These are phyloP conservation scores for Sarocladium strictum DNA, from an alignment of 2,329 filamentous ascomycete species.

Conservation along the genomic window DNA sequence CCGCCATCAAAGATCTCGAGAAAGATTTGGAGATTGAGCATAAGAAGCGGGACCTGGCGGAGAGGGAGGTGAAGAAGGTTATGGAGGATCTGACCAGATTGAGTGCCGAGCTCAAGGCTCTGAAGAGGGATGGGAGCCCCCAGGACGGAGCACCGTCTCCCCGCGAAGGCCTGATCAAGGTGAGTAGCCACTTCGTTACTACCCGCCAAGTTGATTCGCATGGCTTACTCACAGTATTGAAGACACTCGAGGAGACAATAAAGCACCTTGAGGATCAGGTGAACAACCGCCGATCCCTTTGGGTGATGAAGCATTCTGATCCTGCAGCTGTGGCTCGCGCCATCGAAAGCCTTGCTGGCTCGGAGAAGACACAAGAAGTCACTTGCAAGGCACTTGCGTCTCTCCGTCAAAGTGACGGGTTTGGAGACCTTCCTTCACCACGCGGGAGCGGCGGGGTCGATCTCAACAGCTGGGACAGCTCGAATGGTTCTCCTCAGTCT, in stretches of 20 bases:
- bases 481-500: not conserved
- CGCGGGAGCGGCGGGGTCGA: not conserved
- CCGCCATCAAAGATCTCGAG: conserved; percentile 25
- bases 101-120: conserved; percentile 20
- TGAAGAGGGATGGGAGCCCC: conserved; percentile 21
- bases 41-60: conserved; percentile 22
- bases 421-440: not conserved
- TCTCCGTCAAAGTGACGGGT: conserved; percentile 14
- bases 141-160: conserved; percentile 16
- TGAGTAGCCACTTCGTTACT: conserved; percentile 11
- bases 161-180: conserved; percentile 24
- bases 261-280: conserved; percentile 29
- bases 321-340: conserved; percentile 24
- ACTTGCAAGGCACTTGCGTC: conserved; percentile 22
- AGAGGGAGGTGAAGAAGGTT: conserved; percentile 21
- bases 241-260: conserved; percentile 28
- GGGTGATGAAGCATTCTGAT: conserved; percentile 28
- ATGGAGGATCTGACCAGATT: conserved; percentile 22
- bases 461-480: not conserved
- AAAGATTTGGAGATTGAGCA: conserved; percentile 25
- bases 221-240: not conserved
- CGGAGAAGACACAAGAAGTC: conserved; percentile 21
- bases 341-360: conserved; percentile 25
- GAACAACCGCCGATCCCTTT: conserved; percentile 28
- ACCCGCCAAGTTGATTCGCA: conserved; percentile 1